Evolutionary conservation across 2,329 filamentous ascomycete species (phyloP), one percentile per base, ranked within the genome.

Genomic region (Xylaria multiplex): DNA sequence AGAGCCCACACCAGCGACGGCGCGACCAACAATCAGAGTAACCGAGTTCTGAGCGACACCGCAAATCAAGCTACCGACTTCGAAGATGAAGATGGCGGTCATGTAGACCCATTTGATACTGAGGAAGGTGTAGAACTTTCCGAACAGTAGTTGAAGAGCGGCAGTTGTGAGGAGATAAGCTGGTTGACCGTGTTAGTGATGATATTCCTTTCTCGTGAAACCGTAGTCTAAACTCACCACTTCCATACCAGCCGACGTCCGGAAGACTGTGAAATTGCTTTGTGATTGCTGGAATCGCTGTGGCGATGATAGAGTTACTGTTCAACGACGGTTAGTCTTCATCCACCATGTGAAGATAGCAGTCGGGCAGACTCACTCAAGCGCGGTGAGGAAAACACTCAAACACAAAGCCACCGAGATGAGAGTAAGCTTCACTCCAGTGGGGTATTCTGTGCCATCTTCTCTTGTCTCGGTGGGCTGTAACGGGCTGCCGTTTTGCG

Each of bases 161-260:
- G 78, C 71, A 24, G 76, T 74, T 19, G 80, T 80, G 58, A 82
- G 76, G 62, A 81, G 74, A 65, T 81, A 80, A 24, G 79, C 79
- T 74, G 30, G 32, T 46, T 54, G 3, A 14, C 27, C 40, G 14
- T 27, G 58, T 68, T 24, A 68, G 55, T 27, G 27, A 0, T 9
- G 2, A 45, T 14, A 16, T 54, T n/a, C 6, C 35, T 22, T 4
- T 19, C 8, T 43, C 2, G 9, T 16, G 19, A 30, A 61, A 40
- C 9, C 35, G 42, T 8, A 35, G 32, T 11, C 9, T 22, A 59
- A 62, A 61, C 71, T 70, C 68, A 68, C 75, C 70, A 65, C 78
- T 79, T 16, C 81, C 81, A 61, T 84, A 84, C 82, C 83, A 85
- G 48, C 80, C 82, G 8, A 84, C 78, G 64, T 84, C 82, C 5